Evolutionary conservation across 208 protist species (phyloP), one percentile per base, ranked within the genome.

Genomic region (Tritrichomonas musculus): DNA sequence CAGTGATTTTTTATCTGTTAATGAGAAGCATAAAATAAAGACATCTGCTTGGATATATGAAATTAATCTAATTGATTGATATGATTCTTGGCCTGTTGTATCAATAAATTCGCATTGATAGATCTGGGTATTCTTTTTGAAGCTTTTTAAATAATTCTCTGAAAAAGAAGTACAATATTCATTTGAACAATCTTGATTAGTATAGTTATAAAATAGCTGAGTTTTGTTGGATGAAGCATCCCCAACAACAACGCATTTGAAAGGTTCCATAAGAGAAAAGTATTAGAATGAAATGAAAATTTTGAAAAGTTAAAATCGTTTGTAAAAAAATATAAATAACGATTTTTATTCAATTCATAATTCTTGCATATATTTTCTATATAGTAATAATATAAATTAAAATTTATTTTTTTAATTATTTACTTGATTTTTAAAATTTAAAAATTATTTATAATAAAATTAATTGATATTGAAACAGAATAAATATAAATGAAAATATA

Each of bases 1-100:
- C 72, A 96, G 96, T 27, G 96, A 97, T 25, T 94, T 60, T 36
- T 92, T 94, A 60, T 92, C 49, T 27, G 72, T 93, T n/a, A 93
- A 27, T 36, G 22, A 47, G 75, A 95, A 94, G n/a, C 93, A 94
- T 20, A 94, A 30, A 25, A 94, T 9, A 49, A 95, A 95, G 30
- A 80, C 30, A 66, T 95, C 44, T 60, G 94, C 94, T 9, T 92
- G 20, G 3, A 50, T 9, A 92, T 95, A 95, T 44, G 93, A 93
- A 0, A 72, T 27, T 49, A 47, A n/a, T 0, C 94, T 77, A 41
- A 93, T 53, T 30, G n/a, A 69, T 66, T 82, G n/a, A n/a, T 69
- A 66, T 66, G 66, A 82, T 92, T 94, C 93, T 57, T 94, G 93
- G 27, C 93, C 93, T 44, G 93, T 84, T 33, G 93, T 94, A 94